These are phyloP conservation scores for Apiotrichum veenhuisii DNA, from an alignment of 1,284 basidiomycete genomes.

Conservation along the genomic window DNA sequence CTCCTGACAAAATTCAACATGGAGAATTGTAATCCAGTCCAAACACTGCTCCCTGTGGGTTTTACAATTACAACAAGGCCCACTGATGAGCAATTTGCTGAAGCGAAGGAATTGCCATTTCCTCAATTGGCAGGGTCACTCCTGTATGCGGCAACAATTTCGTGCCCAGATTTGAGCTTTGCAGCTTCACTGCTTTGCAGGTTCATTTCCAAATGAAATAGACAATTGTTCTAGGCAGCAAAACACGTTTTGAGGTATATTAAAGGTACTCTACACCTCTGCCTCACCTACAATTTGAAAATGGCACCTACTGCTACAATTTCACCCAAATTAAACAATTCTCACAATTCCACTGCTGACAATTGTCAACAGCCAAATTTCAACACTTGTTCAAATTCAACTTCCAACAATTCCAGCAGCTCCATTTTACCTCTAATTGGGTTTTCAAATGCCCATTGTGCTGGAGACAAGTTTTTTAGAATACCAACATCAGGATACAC, in stretches of 20 bases:
- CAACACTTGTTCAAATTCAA: neutral
- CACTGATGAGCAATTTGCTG: constrained; percentile 11
- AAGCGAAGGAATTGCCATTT: constrained; percentile 6
- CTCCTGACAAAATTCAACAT: constrained; percentile 24
- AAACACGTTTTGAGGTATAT: constrained; percentile 28
- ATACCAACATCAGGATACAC: constrained; percentile 32
- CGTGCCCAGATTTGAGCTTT: constrained; percentile 24
- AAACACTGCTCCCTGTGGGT: constrained; percentile 14
- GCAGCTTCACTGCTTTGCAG: constrained; percentile 19
- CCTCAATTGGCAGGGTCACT: constrained; percentile 12
- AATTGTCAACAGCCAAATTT: too few species aligned
- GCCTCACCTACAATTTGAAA: constrained; percentile 12
- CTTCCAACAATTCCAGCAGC: too few species aligned
- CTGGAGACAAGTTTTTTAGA: constrained; percentile 17
- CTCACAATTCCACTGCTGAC: too few species aligned
- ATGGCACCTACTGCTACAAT: too few species aligned
- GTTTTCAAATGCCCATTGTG: constrained; percentile 23
- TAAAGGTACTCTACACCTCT: constrained; percentile 13
- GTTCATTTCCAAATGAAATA: constrained; percentile 25
- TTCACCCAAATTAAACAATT: too few species aligned
- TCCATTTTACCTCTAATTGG: constrained; percentile 8
- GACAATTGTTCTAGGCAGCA: constrained; percentile 19
- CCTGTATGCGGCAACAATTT: constrained; percentile 20
- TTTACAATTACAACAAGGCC: constrained; percentile 6
- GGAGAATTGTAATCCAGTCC: constrained; percentile 10